phyloP scores from a whole-genome alignment of 129 eudicot species.

The Escallonia rubra region DNA sequence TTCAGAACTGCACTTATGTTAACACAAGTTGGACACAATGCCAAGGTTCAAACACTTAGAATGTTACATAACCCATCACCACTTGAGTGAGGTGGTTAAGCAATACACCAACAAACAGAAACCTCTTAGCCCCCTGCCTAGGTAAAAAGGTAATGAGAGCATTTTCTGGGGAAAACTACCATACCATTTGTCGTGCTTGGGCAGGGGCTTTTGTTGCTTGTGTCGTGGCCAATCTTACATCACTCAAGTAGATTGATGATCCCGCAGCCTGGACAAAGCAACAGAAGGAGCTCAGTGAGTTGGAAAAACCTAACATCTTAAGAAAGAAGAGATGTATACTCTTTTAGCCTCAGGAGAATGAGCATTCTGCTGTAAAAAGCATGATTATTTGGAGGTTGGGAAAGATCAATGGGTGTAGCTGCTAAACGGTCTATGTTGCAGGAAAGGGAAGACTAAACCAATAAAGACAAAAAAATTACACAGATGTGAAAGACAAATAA shows the following conservation, averaged over 20 bases:
- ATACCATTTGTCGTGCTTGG: slow-evolving; percentile 67
- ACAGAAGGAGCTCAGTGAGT: slow-evolving; percentile 5
- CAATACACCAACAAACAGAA: not conserved
- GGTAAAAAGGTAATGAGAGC: not conserved
- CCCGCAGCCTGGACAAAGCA: slow-evolving; percentile 46
- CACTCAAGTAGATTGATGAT: slow-evolving; percentile 23
- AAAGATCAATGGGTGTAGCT: too few species aligned
- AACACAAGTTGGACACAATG: too few species aligned
- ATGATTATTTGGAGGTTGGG: too few species aligned
- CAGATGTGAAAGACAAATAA: not conserved
- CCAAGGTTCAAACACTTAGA: too few species aligned
- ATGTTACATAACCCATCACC: too few species aligned
- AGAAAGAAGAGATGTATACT: too few species aligned
- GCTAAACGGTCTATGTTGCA: too few species aligned
- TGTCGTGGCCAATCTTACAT: slow-evolving; percentile 40
- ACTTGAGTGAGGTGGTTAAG: not conserved
- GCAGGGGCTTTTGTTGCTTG: slow-evolving; percentile 57
- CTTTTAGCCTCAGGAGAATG: too few species aligned
- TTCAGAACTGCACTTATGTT: too few species aligned
- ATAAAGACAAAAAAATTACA: not conserved
- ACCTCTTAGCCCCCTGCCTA: not conserved
- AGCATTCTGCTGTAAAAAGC: too few species aligned
- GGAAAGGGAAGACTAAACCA: too few species aligned
- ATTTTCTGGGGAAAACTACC: not conserved
- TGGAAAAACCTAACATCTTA: not conserved